Percentiles rank a stretch among this genome's conserved stretches.
Conservation (phyloP, 2,329 filamentous ascomycete genomes). For the Tolypocladium inflatum region DNA sequence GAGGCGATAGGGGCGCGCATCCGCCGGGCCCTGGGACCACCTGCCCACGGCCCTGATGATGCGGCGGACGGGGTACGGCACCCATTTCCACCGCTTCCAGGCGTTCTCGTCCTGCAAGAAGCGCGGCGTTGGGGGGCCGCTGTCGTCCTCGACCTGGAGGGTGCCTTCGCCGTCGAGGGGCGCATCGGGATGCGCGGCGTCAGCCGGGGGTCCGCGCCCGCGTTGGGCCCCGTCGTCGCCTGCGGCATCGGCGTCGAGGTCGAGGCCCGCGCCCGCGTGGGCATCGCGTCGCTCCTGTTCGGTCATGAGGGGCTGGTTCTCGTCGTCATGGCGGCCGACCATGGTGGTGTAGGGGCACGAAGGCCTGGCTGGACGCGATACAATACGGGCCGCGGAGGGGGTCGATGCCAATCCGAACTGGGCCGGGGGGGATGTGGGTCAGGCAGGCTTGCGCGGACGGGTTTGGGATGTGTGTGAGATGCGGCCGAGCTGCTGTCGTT, state of each 20-base stretch:
- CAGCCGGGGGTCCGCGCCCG: slow-evolving; percentile 4
- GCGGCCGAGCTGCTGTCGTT: background rate
- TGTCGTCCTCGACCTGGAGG: slow-evolving; percentile 36
- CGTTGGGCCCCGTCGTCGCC: slow-evolving; percentile 1
- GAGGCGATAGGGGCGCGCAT: slow-evolving; percentile 39
- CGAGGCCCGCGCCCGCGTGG: slow-evolving; percentile 11
- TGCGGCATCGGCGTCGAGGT: background rate
- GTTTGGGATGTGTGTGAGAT: background rate
- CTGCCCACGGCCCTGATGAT: slow-evolving; percentile 27
- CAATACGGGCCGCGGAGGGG: background rate
- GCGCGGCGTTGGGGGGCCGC: slow-evolving; percentile 40
- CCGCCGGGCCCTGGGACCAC: slow-evolving; percentile 49
- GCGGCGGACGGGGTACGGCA: slow-evolving; percentile 46
- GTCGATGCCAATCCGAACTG: background rate
- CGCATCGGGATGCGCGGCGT: slow-evolving; percentile 29
- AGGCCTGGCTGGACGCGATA: background rate
- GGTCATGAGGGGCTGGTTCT: slow-evolving; percentile 29
- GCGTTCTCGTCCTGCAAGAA: slow-evolving; percentile 46
- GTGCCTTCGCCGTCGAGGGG: slow-evolving; percentile 25
- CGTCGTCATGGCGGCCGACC: slow-evolving; percentile 20
- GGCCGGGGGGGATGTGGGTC: background rate
- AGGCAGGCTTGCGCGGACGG: background rate
- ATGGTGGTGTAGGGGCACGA: slow-evolving; percentile 12
- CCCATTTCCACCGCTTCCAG: slow-evolving; percentile 44
- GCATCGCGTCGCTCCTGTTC: slow-evolving; percentile 21